Evolutionary conservation across 202 grass and related monocot species (phyloP).

Genomic region (Carex arenaria): DNA sequence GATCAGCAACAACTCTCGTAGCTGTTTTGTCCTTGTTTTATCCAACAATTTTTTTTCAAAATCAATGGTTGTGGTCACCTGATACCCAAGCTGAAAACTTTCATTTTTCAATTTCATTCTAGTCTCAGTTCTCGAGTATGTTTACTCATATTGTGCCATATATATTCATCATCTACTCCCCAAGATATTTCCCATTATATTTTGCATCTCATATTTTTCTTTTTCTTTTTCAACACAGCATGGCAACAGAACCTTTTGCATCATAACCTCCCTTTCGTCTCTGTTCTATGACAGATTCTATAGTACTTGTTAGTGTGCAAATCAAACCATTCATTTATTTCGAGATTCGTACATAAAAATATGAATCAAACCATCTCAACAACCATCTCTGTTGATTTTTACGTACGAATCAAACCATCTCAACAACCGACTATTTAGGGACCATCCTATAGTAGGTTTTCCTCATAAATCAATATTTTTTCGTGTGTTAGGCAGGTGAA

Average conservation of each 20-base stretch:
- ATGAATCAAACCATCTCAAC: no score
- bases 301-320: slow-evolving; percentile 16
- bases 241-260: neutral
- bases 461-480: neutral
- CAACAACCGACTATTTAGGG: neutral
- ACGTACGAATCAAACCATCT: no score
- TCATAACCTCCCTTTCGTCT: neutral
- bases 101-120: neutral
- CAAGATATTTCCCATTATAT: neutral
- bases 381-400: no score
- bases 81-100: no score
- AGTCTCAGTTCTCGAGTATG: neutral
- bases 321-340: no score
- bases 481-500: neutral
- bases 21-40: no score
- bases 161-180: neutral
- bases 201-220: neutral
- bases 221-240: neutral
- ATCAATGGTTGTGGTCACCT: no score
- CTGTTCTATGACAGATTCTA: neutral
- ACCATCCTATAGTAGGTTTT: neutral
- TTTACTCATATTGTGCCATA: neutral
- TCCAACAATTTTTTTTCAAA: no score
- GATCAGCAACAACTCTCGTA: no score
- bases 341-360: no score